Percentiles rank a stretch among this genome's conserved stretches.
Conservation (phyloP, 2,329 filamentous ascomycete species). For the Alternaria infectoria region DNA sequence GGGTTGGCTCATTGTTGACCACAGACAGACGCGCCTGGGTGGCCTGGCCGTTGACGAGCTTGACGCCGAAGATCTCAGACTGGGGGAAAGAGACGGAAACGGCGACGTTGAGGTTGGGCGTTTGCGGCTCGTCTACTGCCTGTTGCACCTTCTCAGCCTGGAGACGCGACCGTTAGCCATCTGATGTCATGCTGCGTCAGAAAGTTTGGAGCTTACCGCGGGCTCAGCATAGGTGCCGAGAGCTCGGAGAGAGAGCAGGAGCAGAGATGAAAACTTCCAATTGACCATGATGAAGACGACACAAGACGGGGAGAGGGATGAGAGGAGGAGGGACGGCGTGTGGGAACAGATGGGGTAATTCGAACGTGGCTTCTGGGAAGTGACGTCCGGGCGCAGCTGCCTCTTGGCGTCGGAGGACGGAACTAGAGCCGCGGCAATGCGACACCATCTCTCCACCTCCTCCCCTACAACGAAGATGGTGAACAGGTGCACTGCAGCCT, state of each 20-base stretch:
- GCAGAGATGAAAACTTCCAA: constrained; percentile 74
- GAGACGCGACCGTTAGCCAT: constrained; percentile 25
- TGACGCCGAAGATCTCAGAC: constrained; percentile 87
- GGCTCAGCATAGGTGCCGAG: constrained; percentile 68
- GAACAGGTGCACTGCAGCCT: neutral
- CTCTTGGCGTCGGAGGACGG: constrained; percentile 18
- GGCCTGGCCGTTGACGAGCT: constrained; percentile 89
- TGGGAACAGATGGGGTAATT: constrained; percentile 22
- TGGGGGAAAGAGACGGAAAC: constrained; percentile 66
- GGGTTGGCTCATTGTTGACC: constrained; percentile 78
- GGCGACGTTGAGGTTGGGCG: constrained; percentile 62
- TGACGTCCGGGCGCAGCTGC: constrained; percentile 28
- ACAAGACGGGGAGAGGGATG: constrained; percentile 17
- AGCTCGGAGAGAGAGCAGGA: constrained; percentile 72
- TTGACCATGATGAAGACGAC: constrained; percentile 67
- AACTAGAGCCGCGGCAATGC: constrained; percentile 13
- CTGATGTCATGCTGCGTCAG: constrained; percentile 45
- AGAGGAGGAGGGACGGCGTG: constrained; percentile 10
- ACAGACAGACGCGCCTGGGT: constrained; percentile 84
- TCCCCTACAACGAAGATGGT: neutral
- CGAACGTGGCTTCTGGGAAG: constrained; percentile 42
- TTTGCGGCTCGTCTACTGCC: constrained; percentile 69
- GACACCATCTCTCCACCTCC: constrained; percentile 15
- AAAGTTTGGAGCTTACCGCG: constrained; percentile 58
- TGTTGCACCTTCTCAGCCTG: constrained; percentile 44